These are phyloP conservation scores for Backusella westeae DNA, from an alignment of 192 early-diverging fungal genomes.

Conservation along the genomic window DNA sequence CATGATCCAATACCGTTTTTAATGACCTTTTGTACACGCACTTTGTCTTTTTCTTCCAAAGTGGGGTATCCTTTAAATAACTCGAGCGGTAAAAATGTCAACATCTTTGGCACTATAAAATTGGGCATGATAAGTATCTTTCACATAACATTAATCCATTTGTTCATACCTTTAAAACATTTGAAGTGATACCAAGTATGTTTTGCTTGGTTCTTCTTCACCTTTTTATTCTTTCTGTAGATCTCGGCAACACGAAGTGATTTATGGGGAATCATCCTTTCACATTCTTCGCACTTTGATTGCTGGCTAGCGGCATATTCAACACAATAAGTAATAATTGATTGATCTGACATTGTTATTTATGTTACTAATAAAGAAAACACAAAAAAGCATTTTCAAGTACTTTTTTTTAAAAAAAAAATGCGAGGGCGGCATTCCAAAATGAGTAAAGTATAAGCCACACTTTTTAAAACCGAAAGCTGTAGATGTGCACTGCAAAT, in stretches of 20 bases:
- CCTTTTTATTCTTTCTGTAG: slow-evolving; percentile 43
- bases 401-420: background rate
- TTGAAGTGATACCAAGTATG: slow-evolving; percentile 52
- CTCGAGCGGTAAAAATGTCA: slow-evolving; percentile 46
- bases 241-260: slow-evolving; percentile 45
- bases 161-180: slow-evolving; percentile 34
- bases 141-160: background rate
- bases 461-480: background rate
- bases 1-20: slow-evolving; percentile 38
- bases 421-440: background rate
- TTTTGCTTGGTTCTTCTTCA: slow-evolving; percentile 51
- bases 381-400: background rate
- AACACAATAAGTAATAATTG: slow-evolving; percentile 43
- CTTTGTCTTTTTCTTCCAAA: slow-evolving; percentile 45
- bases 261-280: slow-evolving; percentile 46
- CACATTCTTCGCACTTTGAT: slow-evolving; percentile 42
- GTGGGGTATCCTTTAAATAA: slow-evolving; percentile 45
- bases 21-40: slow-evolving; percentile 40
- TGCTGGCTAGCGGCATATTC: slow-evolving; percentile 45
- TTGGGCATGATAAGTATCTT: background rate
- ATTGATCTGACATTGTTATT: slow-evolving; percentile 7
- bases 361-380: background rate
- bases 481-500: background rate
- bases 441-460: background rate
- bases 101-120: slow-evolving; percentile 40